phyloP scores from a whole-genome alignment of 2,329 filamentous ascomycete species.

The Epicoccum sorghinum region DNA sequence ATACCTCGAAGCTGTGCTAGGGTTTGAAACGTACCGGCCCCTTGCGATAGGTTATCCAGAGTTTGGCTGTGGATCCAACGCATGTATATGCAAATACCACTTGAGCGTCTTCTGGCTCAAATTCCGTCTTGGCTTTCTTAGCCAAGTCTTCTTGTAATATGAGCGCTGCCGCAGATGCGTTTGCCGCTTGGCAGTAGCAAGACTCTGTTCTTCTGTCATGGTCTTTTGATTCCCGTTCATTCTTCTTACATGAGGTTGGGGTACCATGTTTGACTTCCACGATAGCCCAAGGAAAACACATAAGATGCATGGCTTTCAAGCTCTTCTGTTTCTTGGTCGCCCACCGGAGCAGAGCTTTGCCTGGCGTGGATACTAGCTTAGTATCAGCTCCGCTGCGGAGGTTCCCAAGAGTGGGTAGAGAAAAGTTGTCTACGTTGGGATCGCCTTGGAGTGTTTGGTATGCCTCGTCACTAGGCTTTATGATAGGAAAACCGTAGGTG shows the following conservation, averaged over 20 bases:
- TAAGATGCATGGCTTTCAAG: neutral
- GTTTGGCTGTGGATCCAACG: neutral
- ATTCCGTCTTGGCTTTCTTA: neutral
- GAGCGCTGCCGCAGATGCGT: neutral
- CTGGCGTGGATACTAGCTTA: neutral
- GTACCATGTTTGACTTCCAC: neutral
- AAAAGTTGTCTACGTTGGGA: neutral
- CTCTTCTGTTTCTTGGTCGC: neutral
- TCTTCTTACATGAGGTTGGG: neutral
- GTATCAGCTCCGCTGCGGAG: neutral
- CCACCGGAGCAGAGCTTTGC: neutral
- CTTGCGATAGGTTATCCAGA: neutral
- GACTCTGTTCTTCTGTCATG: neutral
- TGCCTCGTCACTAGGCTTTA: neutral
- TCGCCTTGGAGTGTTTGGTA: neutral
- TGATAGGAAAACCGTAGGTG: neutral
- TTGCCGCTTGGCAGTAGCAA: neutral
- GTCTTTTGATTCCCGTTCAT: neutral
- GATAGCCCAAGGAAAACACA: neutral
- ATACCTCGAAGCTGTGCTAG: too few species aligned
- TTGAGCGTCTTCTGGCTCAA: neutral
- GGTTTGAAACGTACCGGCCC: neutral
- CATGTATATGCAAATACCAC: neutral
- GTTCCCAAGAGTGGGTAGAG: neutral
- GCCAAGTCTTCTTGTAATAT: neutral